These are phyloP conservation scores for Leccinum truebloodii DNA, from an alignment of 768 basidiomycete genomes.

Conservation along the genomic window DNA sequence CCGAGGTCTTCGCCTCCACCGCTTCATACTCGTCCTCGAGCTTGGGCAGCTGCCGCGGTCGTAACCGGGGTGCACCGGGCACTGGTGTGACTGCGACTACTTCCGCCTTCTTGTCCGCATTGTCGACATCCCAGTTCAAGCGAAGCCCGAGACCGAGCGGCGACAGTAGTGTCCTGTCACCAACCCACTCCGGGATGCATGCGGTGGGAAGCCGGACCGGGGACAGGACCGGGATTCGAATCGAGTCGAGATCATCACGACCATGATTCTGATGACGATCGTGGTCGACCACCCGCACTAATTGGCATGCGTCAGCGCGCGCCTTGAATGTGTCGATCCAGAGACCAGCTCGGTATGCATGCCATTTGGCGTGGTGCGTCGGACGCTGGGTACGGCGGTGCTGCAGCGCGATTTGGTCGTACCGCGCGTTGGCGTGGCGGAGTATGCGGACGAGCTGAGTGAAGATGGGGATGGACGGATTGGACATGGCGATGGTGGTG, in stretches of 20 bases:
- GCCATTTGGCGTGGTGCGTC: slow-evolving; percentile 50
- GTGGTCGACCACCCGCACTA: background rate
- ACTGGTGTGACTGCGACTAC: background rate
- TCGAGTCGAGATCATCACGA: background rate
- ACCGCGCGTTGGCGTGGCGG: slow-evolving; percentile 44
- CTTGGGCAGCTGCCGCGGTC: slow-evolving; percentile 21
- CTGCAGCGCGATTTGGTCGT: slow-evolving; percentile 38
- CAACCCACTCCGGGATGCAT: background rate
- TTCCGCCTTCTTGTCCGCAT: background rate
- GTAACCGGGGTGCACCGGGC: slow-evolving; percentile 30
- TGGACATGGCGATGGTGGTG: slow-evolving; percentile 1
- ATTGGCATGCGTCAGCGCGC: background rate
- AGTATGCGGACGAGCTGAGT: slow-evolving; percentile 43
- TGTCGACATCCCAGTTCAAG: background rate
- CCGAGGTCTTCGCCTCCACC: background rate
- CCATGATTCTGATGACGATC: background rate
- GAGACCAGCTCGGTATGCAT: slow-evolving; percentile 46
- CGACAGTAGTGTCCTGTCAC: background rate
- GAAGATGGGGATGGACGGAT: slow-evolving; percentile 26
- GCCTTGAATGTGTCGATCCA: slow-evolving; percentile 45
- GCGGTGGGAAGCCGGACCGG: background rate
- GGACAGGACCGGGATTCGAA: background rate
- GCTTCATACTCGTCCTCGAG: background rate
- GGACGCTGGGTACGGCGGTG: slow-evolving; percentile 38
- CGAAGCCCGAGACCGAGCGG: slow-evolving; percentile 8